These are phyloP conservation scores for Aspergillus asperescens DNA, from an alignment of 495 filamentous ascomycete species.

Conservation along the genomic window DNA sequence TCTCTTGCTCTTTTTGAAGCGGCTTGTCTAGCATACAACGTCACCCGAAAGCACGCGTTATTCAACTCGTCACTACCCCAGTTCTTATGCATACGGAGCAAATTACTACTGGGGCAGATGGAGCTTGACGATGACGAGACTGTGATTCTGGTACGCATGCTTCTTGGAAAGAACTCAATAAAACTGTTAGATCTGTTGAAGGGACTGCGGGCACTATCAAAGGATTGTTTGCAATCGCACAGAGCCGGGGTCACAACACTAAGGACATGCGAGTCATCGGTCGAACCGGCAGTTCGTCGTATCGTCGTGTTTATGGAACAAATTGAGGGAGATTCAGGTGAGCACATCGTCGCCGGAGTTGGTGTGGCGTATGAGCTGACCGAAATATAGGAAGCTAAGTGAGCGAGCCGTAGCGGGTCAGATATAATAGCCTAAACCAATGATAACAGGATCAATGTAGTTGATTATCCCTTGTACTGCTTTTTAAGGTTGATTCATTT, in stretches of 20 bases:
- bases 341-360: not conserved
- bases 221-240: slow-evolving; percentile 14
- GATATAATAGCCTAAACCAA: not conserved
- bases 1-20: slow-evolving; percentile 31
- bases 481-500: not conserved
- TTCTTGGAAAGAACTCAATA: slow-evolving; percentile 24
- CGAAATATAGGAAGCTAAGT: not conserved
- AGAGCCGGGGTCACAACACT: slow-evolving; percentile 14
- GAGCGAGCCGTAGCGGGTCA: not conserved
- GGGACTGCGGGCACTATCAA: slow-evolving; percentile 13
- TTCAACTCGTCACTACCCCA: slow-evolving; percentile 23
- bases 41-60: slow-evolving; percentile 22
- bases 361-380: not conserved
- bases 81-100: slow-evolving; percentile 31
- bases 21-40: slow-evolving; percentile 27
- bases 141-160: slow-evolving; percentile 23
- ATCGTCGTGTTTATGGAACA: slow-evolving; percentile 26
- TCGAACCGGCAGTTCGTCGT: slow-evolving; percentile 23
- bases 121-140: slow-evolving; percentile 31
- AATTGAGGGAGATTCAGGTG: slow-evolving; percentile 19
- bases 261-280: slow-evolving; percentile 22
- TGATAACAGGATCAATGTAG: not conserved
- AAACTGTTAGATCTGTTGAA: slow-evolving; percentile 26
- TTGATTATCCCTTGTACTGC: not conserved
- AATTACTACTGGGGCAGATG: slow-evolving; percentile 26